Conservation (phyloP, 2,329 filamentous ascomycete species). For the Pezizomycotina sp. region DNA sequence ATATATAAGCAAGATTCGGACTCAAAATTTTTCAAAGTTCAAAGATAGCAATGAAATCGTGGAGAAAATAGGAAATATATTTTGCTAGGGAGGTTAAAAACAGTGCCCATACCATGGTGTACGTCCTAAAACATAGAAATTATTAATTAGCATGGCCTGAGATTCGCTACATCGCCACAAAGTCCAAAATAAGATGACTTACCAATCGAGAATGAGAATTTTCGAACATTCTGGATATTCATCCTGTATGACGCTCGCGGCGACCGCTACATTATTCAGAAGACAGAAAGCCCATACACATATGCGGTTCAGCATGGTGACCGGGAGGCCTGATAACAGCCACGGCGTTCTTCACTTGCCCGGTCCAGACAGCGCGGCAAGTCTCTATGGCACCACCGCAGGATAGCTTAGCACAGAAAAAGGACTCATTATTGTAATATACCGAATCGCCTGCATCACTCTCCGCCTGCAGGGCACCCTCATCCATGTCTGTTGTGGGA, state of each 20-base stretch:
- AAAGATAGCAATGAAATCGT: too few relatives aligned
- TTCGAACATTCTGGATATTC: conserved; percentile 78
- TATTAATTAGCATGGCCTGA: conserved; percentile 19
- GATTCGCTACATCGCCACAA: conserved; percentile 1
- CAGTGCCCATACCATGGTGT: conserved; percentile 42
- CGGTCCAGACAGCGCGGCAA: conserved; percentile 71
- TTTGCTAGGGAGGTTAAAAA: too few relatives aligned
- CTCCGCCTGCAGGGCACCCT: conserved; percentile 50
- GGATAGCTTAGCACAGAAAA: conserved; percentile 63
- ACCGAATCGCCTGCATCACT: conserved; percentile 58
- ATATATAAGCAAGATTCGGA: background rate
- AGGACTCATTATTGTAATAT: conserved; percentile 70
- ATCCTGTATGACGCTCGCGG: conserved; percentile 69
- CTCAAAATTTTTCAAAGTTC: too few relatives aligned
- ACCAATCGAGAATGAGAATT: conserved; percentile 87
- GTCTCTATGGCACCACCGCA: conserved; percentile 91
- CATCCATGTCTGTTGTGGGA: conserved; percentile 31
- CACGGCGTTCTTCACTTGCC: conserved; percentile 81
- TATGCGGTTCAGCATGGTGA: conserved; percentile 77
- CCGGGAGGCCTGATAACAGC: conserved; percentile 89
- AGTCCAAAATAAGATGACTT: conserved; percentile 32
- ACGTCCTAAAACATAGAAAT: conserved; percentile 39
- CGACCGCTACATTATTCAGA: conserved; percentile 94
- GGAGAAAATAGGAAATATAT: too few relatives aligned
- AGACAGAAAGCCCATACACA: conserved; percentile 85